Evolutionary conservation across 2,329 filamentous ascomycete genomes (phyloP), one percentile per base, ranked within the genome.

Genomic region (Fusarium torreyae): DNA sequence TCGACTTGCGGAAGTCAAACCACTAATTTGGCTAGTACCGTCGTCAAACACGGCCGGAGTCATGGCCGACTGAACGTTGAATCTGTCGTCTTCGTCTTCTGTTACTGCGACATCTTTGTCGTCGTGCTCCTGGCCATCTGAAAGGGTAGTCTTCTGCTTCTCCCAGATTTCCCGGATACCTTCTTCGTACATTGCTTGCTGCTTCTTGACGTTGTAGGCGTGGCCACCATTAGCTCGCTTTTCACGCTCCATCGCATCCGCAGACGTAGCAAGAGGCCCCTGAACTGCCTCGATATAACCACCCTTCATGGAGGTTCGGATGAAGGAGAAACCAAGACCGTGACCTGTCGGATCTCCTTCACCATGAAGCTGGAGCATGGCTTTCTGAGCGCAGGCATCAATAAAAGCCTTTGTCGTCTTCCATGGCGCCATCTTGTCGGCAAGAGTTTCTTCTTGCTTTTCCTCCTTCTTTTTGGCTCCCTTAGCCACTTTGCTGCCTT

Each of bases 261-360:
- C 94, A 11, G 88, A 89, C 4, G 88, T 90, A 9, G 88, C 87
- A 39, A 88, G 80, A 4, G 89, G 88, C 3, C 89, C 89, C 58
- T 89, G 88, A 26, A 97, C 88, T 20, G 94, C 92, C 76, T 94
- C 93, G 79, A 98, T 87, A 64, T 89, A 99, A 0, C 96, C 96
- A 66, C 96, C 96, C 81, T 99, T 99, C 96, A 99, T 99, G 1
- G 94, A 97, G 0, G 94, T 98, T 76, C 96, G 94, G 79, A 99
- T 94, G 79, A 99, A 98, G 77, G 93, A 98, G 83, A 98, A 97
- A 4, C 93, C 96, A 63, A 98, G 90, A 3, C 96, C 96, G 74
- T 94, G 92, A 24, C 94, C 94, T 1, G 95, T 97, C 5, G 96
- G 96, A 77, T 99, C 96, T 57, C 96, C 96, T 70, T 97, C 93